Conservation (phyloP, 306 rosid genomes). For the Carpinus viminea region DNA sequence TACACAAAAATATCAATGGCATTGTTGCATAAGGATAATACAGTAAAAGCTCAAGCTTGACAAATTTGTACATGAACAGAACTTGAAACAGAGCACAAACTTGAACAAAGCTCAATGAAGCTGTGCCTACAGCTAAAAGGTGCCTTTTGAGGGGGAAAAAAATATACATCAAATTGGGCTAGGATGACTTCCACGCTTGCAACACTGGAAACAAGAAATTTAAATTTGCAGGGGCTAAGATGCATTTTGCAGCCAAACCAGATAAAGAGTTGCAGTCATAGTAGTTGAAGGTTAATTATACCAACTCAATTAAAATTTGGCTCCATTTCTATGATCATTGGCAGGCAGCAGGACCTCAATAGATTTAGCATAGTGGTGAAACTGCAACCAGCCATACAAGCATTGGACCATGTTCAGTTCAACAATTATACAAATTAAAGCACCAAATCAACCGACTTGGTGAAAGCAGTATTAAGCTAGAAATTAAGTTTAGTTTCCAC, state of each 20-base stretch:
- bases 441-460: not conserved
- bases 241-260: not conserved
- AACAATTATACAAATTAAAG: not conserved
- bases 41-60: too few relatives aligned
- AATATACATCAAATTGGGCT: not conserved
- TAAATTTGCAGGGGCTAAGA: not conserved
- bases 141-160: too few relatives aligned
- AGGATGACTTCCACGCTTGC: not conserved
- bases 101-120: too few relatives aligned
- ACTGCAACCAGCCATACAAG: conserved; percentile 37
- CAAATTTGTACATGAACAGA: too few relatives aligned
- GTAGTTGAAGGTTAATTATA: not conserved
- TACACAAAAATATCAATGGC: too few relatives aligned
- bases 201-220: not conserved
- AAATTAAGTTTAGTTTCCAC: not conserved
- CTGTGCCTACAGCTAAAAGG: too few relatives aligned
- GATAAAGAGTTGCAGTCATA: not conserved
- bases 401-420: conserved; percentile 3
- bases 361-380: conserved; percentile 26
- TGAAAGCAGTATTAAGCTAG: not conserved
- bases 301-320: not conserved
- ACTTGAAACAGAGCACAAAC: too few relatives aligned
- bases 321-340: conserved; percentile 9
- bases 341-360: conserved; percentile 31
- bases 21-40: too few relatives aligned